Conservation (phyloP, 2,329 filamentous ascomycete species). For the Fusarium nematophilum region DNA sequence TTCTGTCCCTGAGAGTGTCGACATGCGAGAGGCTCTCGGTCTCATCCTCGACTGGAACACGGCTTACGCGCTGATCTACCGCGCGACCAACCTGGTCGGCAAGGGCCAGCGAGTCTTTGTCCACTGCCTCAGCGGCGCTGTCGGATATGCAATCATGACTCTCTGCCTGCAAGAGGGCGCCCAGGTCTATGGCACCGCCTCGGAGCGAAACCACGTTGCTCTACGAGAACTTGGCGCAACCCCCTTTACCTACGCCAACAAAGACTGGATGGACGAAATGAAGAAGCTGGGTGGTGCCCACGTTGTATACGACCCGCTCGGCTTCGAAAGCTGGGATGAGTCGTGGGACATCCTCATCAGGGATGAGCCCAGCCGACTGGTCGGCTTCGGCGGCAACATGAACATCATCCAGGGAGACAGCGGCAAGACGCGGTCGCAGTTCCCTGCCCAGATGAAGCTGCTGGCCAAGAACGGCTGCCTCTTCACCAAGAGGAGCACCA, state of each 20-base stretch:
- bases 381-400: conserved; percentile 54
- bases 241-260: conserved; percentile 61
- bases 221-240: conserved; percentile 53
- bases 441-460: conserved; percentile 50
- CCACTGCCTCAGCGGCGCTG: conserved; percentile 62
- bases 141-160: conserved; percentile 56
- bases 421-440: conserved; percentile 48
- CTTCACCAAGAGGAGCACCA: conserved; percentile 46
- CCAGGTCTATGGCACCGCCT: conserved; percentile 61
- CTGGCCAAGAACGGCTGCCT: conserved; percentile 44
- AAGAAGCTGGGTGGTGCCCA: conserved; percentile 58
- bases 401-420: conserved; percentile 41
- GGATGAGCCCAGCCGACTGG: conserved; percentile 51
- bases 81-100: conserved; percentile 50
- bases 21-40: conserved; percentile 54
- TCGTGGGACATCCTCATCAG: conserved; percentile 56
- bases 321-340: conserved; percentile 63
- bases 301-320: conserved; percentile 61
- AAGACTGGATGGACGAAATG: conserved; percentile 61
- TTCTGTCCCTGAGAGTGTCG: conserved; percentile 53
- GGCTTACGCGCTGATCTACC: conserved; percentile 53
- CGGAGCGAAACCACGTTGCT: conserved; percentile 56
- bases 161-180: conserved; percentile 58
- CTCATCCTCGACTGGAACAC: conserved; percentile 60
- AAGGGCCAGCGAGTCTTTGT: conserved; percentile 61